phyloP scores from a whole-genome alignment of 495 filamentous ascomycete genomes.

The Hypoxylon crocopeplum region DNA sequence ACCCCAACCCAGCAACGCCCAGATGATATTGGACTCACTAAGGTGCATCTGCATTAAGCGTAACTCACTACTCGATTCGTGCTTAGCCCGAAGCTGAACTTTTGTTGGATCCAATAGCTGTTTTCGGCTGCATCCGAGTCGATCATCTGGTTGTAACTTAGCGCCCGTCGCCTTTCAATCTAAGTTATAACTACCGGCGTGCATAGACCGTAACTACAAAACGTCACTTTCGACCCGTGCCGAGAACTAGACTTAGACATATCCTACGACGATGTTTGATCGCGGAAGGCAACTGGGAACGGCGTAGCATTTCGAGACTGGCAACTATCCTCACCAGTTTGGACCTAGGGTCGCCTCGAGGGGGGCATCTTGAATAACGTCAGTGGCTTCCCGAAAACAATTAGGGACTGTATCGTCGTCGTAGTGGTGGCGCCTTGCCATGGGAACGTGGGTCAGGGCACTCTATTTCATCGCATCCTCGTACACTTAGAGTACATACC shows the following conservation, averaged over 20 bases:
- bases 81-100: slow-evolving; percentile 27
- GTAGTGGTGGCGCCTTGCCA: slow-evolving; percentile 22
- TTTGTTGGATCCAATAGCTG: slow-evolving; percentile 33
- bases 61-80: slow-evolving; percentile 29
- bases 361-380: slow-evolving; percentile 25
- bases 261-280: slow-evolving; percentile 12
- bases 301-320: slow-evolving; percentile 23
- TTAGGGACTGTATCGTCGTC: slow-evolving; percentile 13
- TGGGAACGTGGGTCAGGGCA: slow-evolving; percentile 18
- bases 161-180: slow-evolving; percentile 24
- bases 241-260: slow-evolving; percentile 17
- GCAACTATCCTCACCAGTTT: slow-evolving; percentile 16
- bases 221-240: slow-evolving; percentile 29
- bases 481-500: slow-evolving; percentile 16
- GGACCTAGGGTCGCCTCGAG: too few species aligned
- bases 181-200: slow-evolving; percentile 36
- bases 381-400: slow-evolving; percentile 27
- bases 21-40: slow-evolving; percentile 19
- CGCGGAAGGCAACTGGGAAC: slow-evolving; percentile 24
- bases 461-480: slow-evolving; percentile 20
- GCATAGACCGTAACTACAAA: slow-evolving; percentile 26
- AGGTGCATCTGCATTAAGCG: slow-evolving; percentile 22
- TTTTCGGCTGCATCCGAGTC: slow-evolving; percentile 38
- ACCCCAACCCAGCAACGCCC: slow-evolving; percentile 26
- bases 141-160: slow-evolving; percentile 36